phyloP scores from a whole-genome alignment of 352 stramenopile species.

The Elongisporangium senticosum region DNA sequence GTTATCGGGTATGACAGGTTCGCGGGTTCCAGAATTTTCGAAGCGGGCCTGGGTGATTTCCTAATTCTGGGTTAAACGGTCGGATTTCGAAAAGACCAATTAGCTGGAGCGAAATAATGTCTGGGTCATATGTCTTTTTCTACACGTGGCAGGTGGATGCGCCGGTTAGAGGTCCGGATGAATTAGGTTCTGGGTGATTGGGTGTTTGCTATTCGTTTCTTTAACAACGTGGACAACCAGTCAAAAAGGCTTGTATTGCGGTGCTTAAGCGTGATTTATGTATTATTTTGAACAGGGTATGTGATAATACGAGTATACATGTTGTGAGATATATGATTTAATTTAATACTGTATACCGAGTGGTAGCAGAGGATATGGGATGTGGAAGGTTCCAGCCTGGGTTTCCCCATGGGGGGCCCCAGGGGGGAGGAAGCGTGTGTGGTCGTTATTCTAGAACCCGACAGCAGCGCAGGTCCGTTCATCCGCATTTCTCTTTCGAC shows the following conservation, averaged over 20 bases:
- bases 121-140: background rate
- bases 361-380: background rate
- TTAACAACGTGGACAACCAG: constrained; percentile 5
- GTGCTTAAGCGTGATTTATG: constrained; percentile 1
- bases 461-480: constrained; percentile 2
- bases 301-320: background rate
- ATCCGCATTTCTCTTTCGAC: constrained; percentile 5
- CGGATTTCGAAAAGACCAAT: background rate
- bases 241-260: constrained; percentile 18
- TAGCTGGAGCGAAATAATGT: background rate
- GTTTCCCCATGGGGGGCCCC: background rate
- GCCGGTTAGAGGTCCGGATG: background rate
- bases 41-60: background rate
- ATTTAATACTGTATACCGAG: background rate
- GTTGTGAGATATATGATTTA: background rate
- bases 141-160: background rate
- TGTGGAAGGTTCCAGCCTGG: background rate
- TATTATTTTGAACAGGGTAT: constrained; percentile 1
- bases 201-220: background rate
- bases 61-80: background rate
- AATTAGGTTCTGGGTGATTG: background rate
- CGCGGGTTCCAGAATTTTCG: constrained; percentile 11
- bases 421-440: constrained; percentile 3
- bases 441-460: constrained; percentile 24
- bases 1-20: constrained; percentile 1